phyloP scores from a whole-genome alignment of 768 basidiomycete species.

The Postia placenta region DNA sequence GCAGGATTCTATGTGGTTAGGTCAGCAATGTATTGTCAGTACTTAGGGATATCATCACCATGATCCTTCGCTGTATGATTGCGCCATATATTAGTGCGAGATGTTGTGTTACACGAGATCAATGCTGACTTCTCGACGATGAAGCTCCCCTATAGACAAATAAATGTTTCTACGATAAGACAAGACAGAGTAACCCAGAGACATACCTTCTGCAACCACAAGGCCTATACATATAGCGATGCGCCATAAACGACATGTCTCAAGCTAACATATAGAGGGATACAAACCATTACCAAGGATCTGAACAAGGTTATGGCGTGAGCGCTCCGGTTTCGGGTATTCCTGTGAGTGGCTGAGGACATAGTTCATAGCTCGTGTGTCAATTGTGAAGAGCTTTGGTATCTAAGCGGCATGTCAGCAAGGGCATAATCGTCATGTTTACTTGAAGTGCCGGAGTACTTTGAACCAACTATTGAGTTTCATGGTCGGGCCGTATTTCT shows the following conservation, averaged over 20 bases:
- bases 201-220: neutral
- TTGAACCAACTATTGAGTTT: neutral
- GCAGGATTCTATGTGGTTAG: constrained; percentile 71
- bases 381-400: neutral
- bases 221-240: no score
- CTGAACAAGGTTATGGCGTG: neutral
- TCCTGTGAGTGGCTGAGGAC: neutral
- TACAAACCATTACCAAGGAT: constrained; percentile 1
- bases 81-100: neutral
- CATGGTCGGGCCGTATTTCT: constrained; percentile 1
- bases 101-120: neutral
- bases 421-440: no score
- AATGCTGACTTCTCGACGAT: no score
- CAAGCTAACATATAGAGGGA: no score
- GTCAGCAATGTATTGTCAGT: neutral
- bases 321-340: neutral
- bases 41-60: constrained; percentile 26
- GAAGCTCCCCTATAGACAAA: no score
- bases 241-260: no score
- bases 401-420: constrained; percentile 1
- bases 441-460: neutral
- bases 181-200: no score
- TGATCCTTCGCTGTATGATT: constrained; percentile 13
- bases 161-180: no score
- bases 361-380: neutral